phyloP scores from a whole-genome alignment of 169 alveolate species.

The Plasmodium knowlesi region DNA sequence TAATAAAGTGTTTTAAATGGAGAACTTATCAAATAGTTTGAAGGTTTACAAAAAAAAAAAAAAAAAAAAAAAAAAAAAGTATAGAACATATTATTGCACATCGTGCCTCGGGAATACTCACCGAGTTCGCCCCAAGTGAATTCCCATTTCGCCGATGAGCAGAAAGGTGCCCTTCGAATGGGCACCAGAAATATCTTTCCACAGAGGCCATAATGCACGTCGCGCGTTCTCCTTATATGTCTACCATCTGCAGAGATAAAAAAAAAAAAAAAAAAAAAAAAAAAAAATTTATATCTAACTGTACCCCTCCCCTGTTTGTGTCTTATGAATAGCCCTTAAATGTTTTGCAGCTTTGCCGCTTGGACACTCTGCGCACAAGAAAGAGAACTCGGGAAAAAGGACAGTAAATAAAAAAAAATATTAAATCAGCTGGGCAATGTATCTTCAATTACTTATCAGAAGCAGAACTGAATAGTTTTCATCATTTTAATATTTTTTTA shows the following conservation, averaged over 20 bases:
- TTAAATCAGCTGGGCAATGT: conserved; percentile 49
- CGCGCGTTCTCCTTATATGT: background rate
- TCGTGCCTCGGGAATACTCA: background rate
- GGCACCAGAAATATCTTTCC: background rate
- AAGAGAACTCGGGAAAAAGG: background rate
- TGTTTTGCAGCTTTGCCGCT: background rate
- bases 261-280: too few relatives aligned
- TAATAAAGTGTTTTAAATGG: background rate
- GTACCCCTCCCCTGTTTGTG: background rate
- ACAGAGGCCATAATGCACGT: background rate
- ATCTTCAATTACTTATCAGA: conserved; percentile 50
- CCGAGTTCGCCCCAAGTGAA: background rate
- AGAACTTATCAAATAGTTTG: background rate
- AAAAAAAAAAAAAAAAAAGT: background rate
- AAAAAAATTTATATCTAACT: background rate
- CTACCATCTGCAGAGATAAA: background rate
- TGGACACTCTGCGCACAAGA: background rate
- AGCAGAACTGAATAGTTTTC: conserved; percentile 66
- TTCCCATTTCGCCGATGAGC: background rate
- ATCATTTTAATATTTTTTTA: conserved; percentile 50
- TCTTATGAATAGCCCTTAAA: background rate
- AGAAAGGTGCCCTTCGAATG: background rate
- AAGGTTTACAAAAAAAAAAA: background rate
- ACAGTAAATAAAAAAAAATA: conserved; percentile 9
- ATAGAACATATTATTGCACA: background rate